A percentile compares a stretch with the other conserved stretches of the same genome.
Conservation (phyloP, 768 basidiomycete genomes). For the Crassisporium funariophilum region DNA sequence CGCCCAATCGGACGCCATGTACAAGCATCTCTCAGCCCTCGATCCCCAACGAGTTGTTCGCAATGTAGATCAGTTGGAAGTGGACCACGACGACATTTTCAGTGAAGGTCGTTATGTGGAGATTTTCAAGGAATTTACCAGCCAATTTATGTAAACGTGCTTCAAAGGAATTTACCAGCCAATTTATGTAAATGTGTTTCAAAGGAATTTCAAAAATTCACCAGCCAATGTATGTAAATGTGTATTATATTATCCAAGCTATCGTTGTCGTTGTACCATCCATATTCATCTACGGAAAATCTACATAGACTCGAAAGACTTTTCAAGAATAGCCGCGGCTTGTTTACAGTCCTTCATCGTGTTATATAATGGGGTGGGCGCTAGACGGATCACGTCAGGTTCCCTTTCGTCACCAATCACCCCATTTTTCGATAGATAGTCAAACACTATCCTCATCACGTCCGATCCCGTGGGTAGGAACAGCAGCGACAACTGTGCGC, state of each 20-base stretch:
- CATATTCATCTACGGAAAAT: neutral
- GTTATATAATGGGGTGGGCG: conserved; percentile 88
- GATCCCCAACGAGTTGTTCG: conserved; percentile 22
- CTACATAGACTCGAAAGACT: conserved; percentile 45
- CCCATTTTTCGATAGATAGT: conserved; percentile 62
- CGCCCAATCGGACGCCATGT: conserved; percentile 63
- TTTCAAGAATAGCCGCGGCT: conserved; percentile 66
- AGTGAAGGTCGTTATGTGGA: conserved; percentile 42
- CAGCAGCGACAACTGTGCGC: conserved; percentile 86
- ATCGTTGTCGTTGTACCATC: neutral
- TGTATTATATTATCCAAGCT: neutral
- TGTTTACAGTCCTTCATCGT: conserved; percentile 74
- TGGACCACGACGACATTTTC: conserved; percentile 60
- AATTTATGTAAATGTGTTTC: conserved; percentile 23
- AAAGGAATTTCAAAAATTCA: conserved; percentile 29
- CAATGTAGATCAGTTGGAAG: conserved; percentile 43
- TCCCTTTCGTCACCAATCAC: conserved; percentile 91
- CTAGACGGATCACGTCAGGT: conserved; percentile 90
- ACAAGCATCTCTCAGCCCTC: conserved; percentile 48
- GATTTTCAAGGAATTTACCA: conserved; percentile 43
- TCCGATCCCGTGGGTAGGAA: conserved; percentile 65
- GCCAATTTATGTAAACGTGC: neutral
- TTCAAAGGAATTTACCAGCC: conserved; percentile 38
- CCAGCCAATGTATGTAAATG: neutral
- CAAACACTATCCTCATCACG: conserved; percentile 72